Conservation (phyloP, 768 basidiomycete genomes). For the Podaxis sp. region DNA sequence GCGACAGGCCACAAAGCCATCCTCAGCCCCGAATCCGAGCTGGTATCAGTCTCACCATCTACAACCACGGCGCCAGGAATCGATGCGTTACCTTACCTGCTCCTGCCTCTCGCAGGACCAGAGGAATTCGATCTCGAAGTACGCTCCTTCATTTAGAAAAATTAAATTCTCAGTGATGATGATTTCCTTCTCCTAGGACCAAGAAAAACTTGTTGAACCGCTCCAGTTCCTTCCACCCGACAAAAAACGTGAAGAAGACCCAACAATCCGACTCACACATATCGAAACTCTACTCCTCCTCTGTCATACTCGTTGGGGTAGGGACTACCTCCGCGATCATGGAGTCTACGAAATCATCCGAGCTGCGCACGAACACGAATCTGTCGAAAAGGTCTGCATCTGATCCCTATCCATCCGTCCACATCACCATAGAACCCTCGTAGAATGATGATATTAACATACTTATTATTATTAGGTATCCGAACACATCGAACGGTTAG, state of each 20-base stretch:
- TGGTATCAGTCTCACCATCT: constrained; percentile 58
- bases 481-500: constrained; percentile 86
- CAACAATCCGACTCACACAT: constrained; percentile 73
- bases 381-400: constrained; percentile 65
- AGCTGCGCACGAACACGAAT: constrained; percentile 75
- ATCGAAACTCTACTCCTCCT: constrained; percentile 89
- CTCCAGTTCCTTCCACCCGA: constrained; percentile 87
- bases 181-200: constrained; percentile 51
- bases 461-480: constrained; percentile 54
- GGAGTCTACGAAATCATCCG: constrained; percentile 89
- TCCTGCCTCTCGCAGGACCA: constrained; percentile 90
- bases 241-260: constrained; percentile 82
- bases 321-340: constrained; percentile 73
- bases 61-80: constrained; percentile 68
- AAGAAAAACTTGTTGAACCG: constrained; percentile 80
- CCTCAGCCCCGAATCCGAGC: constrained; percentile 61
- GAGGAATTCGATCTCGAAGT: constrained; percentile 95
- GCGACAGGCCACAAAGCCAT: constrained; percentile 67
- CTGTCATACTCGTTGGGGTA: constrained; percentile 86
- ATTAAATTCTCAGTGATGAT: neutral
- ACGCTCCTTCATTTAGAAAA: constrained; percentile 16
- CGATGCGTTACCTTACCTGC: constrained; percentile 79
- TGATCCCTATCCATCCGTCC: neutral
- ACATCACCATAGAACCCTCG: neutral
- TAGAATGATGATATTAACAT: neutral